Evolutionary conservation across 2,329 filamentous ascomycete genomes (phyloP), one percentile per base, ranked within the genome.

Genomic region (Colletotrichum higginsianum): DNA sequence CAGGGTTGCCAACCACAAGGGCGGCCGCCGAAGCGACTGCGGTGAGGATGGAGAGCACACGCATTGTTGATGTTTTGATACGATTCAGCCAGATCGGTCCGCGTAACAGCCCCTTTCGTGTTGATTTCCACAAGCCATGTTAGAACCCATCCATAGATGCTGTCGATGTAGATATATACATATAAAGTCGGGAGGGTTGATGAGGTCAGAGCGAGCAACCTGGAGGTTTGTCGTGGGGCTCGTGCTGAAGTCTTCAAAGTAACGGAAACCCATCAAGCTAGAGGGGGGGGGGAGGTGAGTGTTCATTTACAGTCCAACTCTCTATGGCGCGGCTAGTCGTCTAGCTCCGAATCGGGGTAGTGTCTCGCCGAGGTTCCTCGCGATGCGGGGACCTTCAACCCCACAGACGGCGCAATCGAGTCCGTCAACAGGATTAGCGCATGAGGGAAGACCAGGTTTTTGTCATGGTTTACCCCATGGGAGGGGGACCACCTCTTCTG

Each of bases 241-340:
- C 6, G 44, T n/a, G 0, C 18, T 44, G 21, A 35, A 2, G 49
- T 18, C 0, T 38, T 38, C 15, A n/a, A 23, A 40, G 21, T 23
- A 11, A 49, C 26, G 1, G 1, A n/a, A 9, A n/a, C n/a, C 13
- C 18, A n/a, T 12, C 23, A 21, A 6, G 46, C 13, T 18, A 30
- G 61, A 12, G 15, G 35, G 40, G 23, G 35, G 40, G 23, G 23
- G 42, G 35, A 8, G 38, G 23, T 23, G 15, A 40, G 21, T 9
- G 4, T 66, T 66, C 61, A 66, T 55, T 42, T 35, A 40, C 16
- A 12, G 4, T 9, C n/a, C 15, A 55, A 38, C 46, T 66, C 35
- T 70, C 67, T 70, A 47, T 70, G 67, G 61, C 18, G 61, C 67
- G 61, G 61, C 67, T 66, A 70, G 61, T 38, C 35, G 5, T 53